These are phyloP conservation scores for Plectranthus barbatus DNA, from an alignment of 257 asterid genomes.

Conservation along the genomic window DNA sequence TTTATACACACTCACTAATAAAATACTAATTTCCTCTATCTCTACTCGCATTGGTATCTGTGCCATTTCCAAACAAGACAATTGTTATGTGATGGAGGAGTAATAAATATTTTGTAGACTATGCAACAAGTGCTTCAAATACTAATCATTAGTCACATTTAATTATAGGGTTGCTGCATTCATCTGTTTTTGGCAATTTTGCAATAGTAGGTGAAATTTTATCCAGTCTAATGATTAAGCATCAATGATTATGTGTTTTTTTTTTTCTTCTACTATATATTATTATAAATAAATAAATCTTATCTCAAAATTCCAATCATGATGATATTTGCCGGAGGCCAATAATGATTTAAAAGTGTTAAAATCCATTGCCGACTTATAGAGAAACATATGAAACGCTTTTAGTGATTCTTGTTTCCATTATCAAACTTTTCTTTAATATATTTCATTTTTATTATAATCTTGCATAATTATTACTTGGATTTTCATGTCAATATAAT, in stretches of 20 bases:
- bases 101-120: no score
- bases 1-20: no score
- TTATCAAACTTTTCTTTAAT: background rate
- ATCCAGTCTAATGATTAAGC: constrained; percentile 10
- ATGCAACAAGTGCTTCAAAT: no score
- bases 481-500: no score
- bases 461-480: no score
- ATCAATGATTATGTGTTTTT: background rate
- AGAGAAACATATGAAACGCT: background rate
- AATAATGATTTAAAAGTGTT: constrained; percentile 6
- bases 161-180: background rate
- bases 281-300: background rate
- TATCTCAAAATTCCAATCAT: background rate
- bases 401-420: constrained; percentile 14
- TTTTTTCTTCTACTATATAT: background rate
- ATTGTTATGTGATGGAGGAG: no score
- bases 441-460: background rate
- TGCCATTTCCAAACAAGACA: no score
- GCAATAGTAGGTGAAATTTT: constrained; percentile 5
- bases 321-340: background rate
- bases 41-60: no score
- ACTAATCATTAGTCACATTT: no score
- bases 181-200: background rate
- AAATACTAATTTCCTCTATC: no score
- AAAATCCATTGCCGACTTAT: background rate